Base-by-base conservation (phyloP, 805 yeast species). In the Ogataea ganodermae region DNA sequence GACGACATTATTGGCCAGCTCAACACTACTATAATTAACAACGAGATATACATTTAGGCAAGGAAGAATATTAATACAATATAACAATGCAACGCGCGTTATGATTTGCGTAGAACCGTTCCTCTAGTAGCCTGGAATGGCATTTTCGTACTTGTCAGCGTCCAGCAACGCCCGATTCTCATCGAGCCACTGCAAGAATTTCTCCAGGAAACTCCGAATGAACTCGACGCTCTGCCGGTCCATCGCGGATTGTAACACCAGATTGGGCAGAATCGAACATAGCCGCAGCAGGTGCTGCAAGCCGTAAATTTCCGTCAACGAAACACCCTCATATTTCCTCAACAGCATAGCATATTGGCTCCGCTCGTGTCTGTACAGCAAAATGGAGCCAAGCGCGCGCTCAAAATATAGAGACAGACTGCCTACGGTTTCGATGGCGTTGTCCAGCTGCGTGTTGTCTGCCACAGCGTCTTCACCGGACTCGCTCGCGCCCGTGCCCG, bases 251-350 rank as follows among this genome's bases (percentile, higher is more conserved):
- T 83, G 84, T 0, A 89, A 77, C 45, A 91, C 76, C n/a, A 90
- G 69, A 9, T 89, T 94, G 0, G 99, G 98, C 36, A 94, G 67
- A 1, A 87, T 73, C 13, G 88, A 84, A 53, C 90, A 72, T 47
- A 92, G 67, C 53, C 99, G 73, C 50, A 92, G 67, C 30, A 94
- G 69, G 66, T 91, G 97, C 57, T 88, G 91, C 1, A 84, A 75
- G 0, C 97, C 96, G 59, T 91, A 92, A 0, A 84, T 62, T 2
- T 75, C 72, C 49, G 77, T 63, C 31, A 58, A 35, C 18, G 55
- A 52, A 3, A 46, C 37, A 7, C 48, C 47, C 4, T 44, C 45
- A 26, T 45, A 53, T 24, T 55, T 46, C 44, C 71, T 70, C 12
- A 76, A 48, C 20, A 84, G 58, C 24, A 81, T 77, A 44, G 81